Evolutionary conservation across 2,329 filamentous ascomycete species (phyloP), one percentile per base, ranked within the genome.

Genomic region (Coniochaeta sp.): DNA sequence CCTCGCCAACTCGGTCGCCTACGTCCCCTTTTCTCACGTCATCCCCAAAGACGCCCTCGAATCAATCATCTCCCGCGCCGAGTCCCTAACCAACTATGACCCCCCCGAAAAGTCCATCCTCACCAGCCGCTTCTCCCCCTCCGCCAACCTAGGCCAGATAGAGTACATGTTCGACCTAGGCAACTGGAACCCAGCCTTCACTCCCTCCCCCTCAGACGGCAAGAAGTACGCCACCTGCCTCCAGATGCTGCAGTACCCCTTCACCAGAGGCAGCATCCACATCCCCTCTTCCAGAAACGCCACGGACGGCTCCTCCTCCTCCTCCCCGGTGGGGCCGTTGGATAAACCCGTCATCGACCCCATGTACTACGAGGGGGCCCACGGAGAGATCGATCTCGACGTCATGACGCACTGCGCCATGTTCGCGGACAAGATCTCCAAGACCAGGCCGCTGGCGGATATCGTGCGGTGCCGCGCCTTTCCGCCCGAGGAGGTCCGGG

Each of bases 161-260:
- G 75, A 78, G 55, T 78, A 69, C 51, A 67, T 77, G 26, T 76
- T 78, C 28, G 72, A 76, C 38, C 61, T 73, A 1, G 74, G 73
- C 4, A 75, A 76, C 52, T 76, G 70, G 67, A 76, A 65, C 51
- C 63, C 72, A 6, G 48, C 62, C 56, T 63, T 73, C 61, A 48
- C 58, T 30, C 51, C 63, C 50, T 46, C 63, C 2, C 20, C 51
- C 1, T 24, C 51, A 55, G 52, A 61, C 42, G 65, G 61, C 2
- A 77, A 72, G 53, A 71, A 68, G 51, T 77, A 78, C 52, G 73
- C 65, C 8, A 76, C 72, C 3, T 70, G 78, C 65, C 56, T 78
- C 0, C 71, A 73, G 52, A 73, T 78, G 53, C 61, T 79, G 1
- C 75, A 78, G 53, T 77, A 79, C 59, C 76, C 77, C 0, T 76